Base-by-base conservation (phyloP, 495 filamentous ascomycete species). In the Aspergillus egyptiacus region DNA sequence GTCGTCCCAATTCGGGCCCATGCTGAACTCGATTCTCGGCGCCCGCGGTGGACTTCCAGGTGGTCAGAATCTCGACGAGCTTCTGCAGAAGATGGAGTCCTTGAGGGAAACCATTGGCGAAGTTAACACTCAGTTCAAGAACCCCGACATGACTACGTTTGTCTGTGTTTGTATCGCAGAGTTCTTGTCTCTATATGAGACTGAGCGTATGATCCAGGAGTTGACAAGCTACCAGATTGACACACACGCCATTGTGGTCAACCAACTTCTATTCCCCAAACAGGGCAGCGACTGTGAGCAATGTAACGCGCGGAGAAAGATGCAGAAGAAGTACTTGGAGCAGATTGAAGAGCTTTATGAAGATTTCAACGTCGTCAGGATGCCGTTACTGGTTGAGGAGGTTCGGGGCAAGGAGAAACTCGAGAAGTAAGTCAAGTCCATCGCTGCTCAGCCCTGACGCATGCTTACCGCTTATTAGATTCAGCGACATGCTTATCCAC, bases 281-380 rank as follows among this genome's bases (percentile, higher is more conserved):
- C 77, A 84, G 51, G 85, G 83, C 18, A 93, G 84, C 58, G 77
- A 80, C 25, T 99, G 93, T 66, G 89, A 95, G 39, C 93, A 99
- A 72, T 99, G 93, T 68, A 96, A 89, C 59, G 87, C 93, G 22
- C 74, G 93, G 47, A 77, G 91, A 59, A 90, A 90, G 72, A 99
- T 99, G 93, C 93, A 99, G 74, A 94, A 91, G 82, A 99, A 99
- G 69, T 99, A 99, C 61, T 73, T 99, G 18, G 91, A 96, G 58
- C 93, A 99, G 74, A 97, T 97, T 53, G 89, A 95, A 69, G 94
- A 99, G 74, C 69, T 99, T 40, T 99, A 99, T 59, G 91, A 96
- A 55, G 93, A 99, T 64, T 99, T 99, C 67, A 96, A 99, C 65
- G 91, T 99, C 25, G 91, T 99, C 36, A 89, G 89, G 72, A 96